Evolutionary conservation across 2,329 filamentous ascomycete genomes (phyloP), one percentile per base, ranked within the genome.

Genomic region (Sporothrix humicola): DNA sequence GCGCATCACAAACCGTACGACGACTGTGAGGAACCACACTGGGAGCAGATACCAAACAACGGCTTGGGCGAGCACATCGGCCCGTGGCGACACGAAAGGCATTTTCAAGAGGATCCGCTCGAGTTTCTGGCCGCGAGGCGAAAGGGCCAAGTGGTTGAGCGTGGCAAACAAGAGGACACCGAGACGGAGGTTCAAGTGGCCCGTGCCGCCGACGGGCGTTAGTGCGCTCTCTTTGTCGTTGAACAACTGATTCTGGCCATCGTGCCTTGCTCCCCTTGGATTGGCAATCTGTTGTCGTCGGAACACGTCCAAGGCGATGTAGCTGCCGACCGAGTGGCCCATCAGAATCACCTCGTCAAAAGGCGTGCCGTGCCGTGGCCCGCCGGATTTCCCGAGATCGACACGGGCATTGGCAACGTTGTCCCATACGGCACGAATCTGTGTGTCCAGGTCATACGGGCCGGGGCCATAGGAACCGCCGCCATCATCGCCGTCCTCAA

Each of bases 241-340:
- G 1, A 13, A 23, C 23, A 9, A 6, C 48, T 6, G 20, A 56
- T 26, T 37, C 31, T 37, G 31, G 31, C 6, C 10, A 2, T 3
- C 10, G 6, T 5, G 10, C 2, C n/a, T n/a, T n/a, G 46, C 6
- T 7, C 66, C 66, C 17, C 42, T 10, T 0, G 48, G 26, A 12
- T 69, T 23, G 13, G 63, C 13, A 3, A 58, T 5, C 52, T 83
- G 82, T 75, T 90, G 86, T 10, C 88, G 84, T 75, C 89, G 84
- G 66, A 93, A 87, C 44, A 92, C 82, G 79, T 94, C 91, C 76
- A 94, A 87, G 2, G 87, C 83, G 23, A 95, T 91, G 79, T 92
- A 95, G 10, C 89, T 84, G 31, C 92, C 92, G 0, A 95, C 90
- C 0, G 91, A 93, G 81, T 95, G 92, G 3, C 92, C 92, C 69